Percentiles rank a stretch among this genome's conserved stretches.
Conservation (phyloP, 768 basidiomycete genomes). For the Amanita brunnescens region DNA sequence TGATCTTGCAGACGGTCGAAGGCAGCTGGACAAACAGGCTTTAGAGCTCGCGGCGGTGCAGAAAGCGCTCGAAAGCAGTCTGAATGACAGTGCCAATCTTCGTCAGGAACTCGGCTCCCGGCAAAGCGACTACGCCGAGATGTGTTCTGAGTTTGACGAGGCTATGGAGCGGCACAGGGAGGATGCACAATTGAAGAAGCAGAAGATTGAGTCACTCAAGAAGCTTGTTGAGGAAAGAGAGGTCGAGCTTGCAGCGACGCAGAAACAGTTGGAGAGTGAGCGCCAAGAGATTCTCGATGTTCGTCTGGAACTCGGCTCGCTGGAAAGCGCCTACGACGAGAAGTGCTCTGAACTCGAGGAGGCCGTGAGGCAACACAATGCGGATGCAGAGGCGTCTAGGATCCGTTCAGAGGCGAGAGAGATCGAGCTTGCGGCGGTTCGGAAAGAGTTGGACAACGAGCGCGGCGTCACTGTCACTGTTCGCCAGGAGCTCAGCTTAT, state of each 20-base stretch:
- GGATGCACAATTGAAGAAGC: neutral
- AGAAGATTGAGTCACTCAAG: neutral
- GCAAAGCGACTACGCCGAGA: neutral
- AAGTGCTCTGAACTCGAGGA: too few species aligned
- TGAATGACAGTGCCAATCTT: conserved; percentile 8
- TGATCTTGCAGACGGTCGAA: neutral
- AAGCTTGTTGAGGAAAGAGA: neutral
- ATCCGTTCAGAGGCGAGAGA: too few species aligned
- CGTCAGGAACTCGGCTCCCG: conserved; percentile 3
- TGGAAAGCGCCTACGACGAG: too few species aligned
- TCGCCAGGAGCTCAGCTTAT: too few species aligned
- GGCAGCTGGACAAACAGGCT: neutral
- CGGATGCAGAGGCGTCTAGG: too few species aligned
- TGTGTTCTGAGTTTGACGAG: neutral
- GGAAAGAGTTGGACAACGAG: too few species aligned
- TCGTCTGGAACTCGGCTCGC: too few species aligned
- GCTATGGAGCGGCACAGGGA: neutral
- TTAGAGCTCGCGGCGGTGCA: too few species aligned
- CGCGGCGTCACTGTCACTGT: too few species aligned
- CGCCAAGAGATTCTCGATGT: too few species aligned
- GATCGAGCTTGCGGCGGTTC: too few species aligned
- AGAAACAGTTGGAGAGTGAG: neutral
- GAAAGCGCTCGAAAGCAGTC: conserved; percentile 9
- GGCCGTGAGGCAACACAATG: too few species aligned
- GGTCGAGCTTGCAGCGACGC: neutral